Evolutionary conservation across 1,284 basidiomycete genomes (phyloP).

Genomic region (Ceratorhiza oryzae-sativae): DNA sequence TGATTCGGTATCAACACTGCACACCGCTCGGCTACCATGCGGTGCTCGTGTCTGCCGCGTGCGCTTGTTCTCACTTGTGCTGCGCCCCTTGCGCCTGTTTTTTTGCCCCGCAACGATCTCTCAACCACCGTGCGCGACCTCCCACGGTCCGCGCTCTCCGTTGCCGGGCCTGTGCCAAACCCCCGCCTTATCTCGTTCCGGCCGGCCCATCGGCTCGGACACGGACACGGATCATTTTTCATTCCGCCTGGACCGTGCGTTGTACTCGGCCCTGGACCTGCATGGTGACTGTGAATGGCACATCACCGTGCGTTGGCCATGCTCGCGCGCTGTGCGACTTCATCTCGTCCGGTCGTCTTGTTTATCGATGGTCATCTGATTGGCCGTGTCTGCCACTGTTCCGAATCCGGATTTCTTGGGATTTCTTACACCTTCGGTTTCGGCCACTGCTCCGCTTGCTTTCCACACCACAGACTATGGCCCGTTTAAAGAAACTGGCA

Average conservation of each 20-base stretch:
- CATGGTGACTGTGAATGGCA: background rate
- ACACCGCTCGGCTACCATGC: background rate
- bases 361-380: constrained; percentile 31
- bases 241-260: background rate
- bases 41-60: background rate
- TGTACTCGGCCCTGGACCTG: background rate
- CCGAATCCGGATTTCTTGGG: constrained; percentile 19
- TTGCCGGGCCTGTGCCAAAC: constrained; percentile 5
- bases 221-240: constrained; percentile 34
- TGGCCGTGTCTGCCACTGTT: background rate
- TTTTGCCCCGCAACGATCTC: background rate
- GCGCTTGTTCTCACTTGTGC: background rate
- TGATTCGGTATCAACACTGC: background rate
- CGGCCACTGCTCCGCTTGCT: no score
- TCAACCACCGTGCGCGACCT: background rate
- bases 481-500: constrained; percentile 24
- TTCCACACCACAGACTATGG: constrained; percentile 27
- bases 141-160: background rate
- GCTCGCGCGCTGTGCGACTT: background rate
- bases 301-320: background rate
- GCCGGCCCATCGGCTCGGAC: constrained; percentile 19
- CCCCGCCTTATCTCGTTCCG: constrained; percentile 24
- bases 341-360: background rate
- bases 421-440: background rate
- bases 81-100: background rate